Evolutionary conservation across 495 filamentous ascomycete species (phyloP), one percentile per base, ranked within the genome.

Genomic region (Chaetomidium leptoderma): DNA sequence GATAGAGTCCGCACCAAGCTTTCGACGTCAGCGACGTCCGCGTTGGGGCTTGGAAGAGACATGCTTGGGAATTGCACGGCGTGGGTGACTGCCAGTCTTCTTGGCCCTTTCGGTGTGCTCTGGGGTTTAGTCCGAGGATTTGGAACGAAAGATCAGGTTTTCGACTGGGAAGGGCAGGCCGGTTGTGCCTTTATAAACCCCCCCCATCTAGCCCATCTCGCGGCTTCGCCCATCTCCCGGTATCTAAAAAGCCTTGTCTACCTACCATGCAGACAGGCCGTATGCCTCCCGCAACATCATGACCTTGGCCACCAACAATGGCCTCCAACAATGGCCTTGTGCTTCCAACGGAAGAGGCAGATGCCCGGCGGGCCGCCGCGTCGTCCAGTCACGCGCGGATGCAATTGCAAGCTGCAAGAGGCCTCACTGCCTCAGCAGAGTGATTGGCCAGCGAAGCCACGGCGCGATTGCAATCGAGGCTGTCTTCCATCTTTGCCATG

Each of bases 341-440:
- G 49, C 49, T 53, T 27, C 36, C 46, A 24, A 19, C 47, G 11
- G 23, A 19, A 2, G 11, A 39, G 27, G 30, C 23, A 30, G 37
- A 27, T 8, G 11, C 9, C 40, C 32, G 16, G 21, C 48, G 57
- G 49, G 37, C 47, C 48, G 37, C 27, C 45, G 21, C 40, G 23
- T 53, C 42, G 40, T 19, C 40, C 48, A 53, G 21, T 52, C 49
- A 52, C 29, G 27, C 4, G 13, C 29, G 33, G 33, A 11, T 42
- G 43, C 33, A 26, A 24, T 8, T 42, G 43, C 33, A 26, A 33
- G n/a, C 54, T 48, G 54, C 54, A 57, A 14, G 14, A n/a, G 51
- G 58, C 58, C 58, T 55, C 58, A 43, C 17, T 33, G 50, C 50
- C n/a, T n/a, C n/a, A n/a, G n/a, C n/a, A n/a, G n/a, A 54, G 48